phyloP scores from a whole-genome alignment of 352 stramenopile genomes.

The Pythium brachiatum region DNA sequence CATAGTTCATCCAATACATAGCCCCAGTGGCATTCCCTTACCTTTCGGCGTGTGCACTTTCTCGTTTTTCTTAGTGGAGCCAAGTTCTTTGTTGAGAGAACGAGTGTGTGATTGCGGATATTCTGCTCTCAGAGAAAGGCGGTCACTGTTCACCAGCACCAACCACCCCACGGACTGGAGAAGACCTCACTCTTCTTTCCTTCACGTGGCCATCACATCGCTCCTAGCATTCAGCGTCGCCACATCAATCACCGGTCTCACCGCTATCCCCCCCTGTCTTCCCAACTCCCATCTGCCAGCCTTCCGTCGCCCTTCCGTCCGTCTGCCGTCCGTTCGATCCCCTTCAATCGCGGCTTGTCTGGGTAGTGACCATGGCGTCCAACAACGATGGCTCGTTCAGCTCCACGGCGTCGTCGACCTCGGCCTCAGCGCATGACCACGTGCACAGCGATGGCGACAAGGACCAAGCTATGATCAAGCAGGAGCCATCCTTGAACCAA shows the following conservation, averaged over 20 bases:
- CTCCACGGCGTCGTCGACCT: constrained; percentile 18
- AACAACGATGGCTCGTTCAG: constrained; percentile 18
- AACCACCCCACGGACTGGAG: neutral
- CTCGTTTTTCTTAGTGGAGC: constrained; percentile 1
- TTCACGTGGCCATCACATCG: constrained; percentile 1
- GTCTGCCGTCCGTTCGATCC: neutral
- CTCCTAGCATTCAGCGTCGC: neutral
- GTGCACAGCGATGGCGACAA: neutral
- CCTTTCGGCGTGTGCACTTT: constrained; percentile 7
- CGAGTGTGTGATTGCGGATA: neutral
- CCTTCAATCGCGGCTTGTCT: constrained; percentile 1
- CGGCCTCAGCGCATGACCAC: neutral
- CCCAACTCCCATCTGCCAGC: neutral
- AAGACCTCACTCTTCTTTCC: constrained; percentile 1
- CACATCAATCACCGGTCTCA: constrained; percentile 1
- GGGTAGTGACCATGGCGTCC: constrained; percentile 7
- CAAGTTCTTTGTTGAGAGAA: neutral
- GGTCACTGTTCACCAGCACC: neutral
- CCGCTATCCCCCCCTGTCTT: neutral
- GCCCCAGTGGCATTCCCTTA: neutral
- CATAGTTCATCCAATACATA: neutral
- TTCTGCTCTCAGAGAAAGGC: neutral
- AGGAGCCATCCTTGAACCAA: constrained; percentile 2
- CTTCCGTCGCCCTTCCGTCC: neutral
- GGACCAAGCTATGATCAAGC: constrained; percentile 10